phyloP scores from a whole-genome alignment of 768 basidiomycete genomes.

The Suillus alpinus region DNA sequence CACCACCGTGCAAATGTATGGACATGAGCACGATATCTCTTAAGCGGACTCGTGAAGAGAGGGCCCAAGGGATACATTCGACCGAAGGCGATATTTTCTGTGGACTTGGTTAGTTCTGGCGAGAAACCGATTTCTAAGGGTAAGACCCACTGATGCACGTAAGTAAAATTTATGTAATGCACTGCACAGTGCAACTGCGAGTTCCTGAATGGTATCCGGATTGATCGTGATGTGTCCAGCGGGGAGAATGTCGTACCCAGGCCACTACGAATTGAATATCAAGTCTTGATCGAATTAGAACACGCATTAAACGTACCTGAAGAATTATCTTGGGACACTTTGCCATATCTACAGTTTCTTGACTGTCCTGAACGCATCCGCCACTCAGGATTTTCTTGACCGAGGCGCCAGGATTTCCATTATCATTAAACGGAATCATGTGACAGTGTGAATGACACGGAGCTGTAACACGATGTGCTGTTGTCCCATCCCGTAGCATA shows the following conservation, averaged over 20 bases:
- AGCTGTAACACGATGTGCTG: conserved; percentile 14
- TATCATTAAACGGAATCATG: conserved; percentile 15
- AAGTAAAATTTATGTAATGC: background rate
- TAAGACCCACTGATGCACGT: background rate
- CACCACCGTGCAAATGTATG: conserved; percentile 20
- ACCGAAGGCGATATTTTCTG: background rate
- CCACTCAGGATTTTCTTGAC: conserved; percentile 14
- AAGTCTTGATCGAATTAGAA: background rate
- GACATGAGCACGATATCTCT: conserved; percentile 20
- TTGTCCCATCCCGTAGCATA: background rate
- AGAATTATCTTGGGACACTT: background rate
- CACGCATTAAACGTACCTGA: background rate
- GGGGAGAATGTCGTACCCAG: conserved; percentile 18
- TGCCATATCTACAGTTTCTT: background rate
- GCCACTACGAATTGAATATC: conserved; percentile 16
- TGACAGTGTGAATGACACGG: conserved; percentile 8
- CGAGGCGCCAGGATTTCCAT: conserved; percentile 20
- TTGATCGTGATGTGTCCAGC: conserved; percentile 7
- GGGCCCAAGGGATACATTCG: conserved; percentile 16
- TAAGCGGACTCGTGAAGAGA: conserved; percentile 11
- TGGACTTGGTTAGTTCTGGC: background rate
- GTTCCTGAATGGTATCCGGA: conserved; percentile 15
- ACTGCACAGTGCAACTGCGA: background rate
- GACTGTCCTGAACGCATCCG: conserved; percentile 7
- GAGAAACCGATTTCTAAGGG: background rate